Percentiles rank a stretch among this genome's conserved stretches.
Evolutionary conservation across 1,284 basidiomycete species (phyloP).

Genomic region (Sanguinoderma infundibulare): DNA sequence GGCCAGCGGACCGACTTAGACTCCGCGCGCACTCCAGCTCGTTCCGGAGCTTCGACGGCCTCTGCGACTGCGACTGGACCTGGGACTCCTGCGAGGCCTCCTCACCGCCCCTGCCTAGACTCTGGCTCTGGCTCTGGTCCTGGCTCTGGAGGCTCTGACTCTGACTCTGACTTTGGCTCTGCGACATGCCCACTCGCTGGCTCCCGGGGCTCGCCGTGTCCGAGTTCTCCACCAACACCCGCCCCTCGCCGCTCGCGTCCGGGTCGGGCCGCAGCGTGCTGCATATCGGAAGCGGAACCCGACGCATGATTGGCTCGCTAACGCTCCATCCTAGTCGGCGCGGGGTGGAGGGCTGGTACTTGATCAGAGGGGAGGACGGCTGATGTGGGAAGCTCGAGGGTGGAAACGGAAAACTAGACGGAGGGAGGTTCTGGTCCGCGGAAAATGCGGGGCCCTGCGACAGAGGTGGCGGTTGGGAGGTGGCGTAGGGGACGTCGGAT

Average conservation of each 20-base stretch:
- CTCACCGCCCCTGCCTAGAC: neutral
- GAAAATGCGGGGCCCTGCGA: neutral
- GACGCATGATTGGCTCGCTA: conserved; percentile 5
- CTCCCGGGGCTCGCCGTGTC: conserved; percentile 44
- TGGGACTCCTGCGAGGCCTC: conserved; percentile 14
- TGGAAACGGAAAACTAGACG: conserved; percentile 15
- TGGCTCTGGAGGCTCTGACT: conserved; percentile 8
- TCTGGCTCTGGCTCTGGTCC: conserved; percentile 10
- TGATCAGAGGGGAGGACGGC: conserved; percentile 11
- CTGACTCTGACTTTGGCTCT: conserved; percentile 17
- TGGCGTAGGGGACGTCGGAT: conserved; percentile 11
- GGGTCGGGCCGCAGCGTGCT: conserved; percentile 17
- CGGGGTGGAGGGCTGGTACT: neutral
- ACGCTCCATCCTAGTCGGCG: conserved; percentile 4
- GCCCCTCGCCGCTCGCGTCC: conserved; percentile 37
- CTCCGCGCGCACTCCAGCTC: conserved; percentile 7
- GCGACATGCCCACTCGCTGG: conserved; percentile 11
- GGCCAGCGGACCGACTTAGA: neutral
- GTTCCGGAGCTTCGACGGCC: conserved; percentile 25
- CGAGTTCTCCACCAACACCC: conserved; percentile 55
- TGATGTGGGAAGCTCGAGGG: conserved; percentile 6
- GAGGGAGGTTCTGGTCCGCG: conserved; percentile 7
- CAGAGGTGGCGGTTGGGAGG: conserved; percentile 5
- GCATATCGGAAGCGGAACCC: conserved; percentile 22
- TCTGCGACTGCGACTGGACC: conserved; percentile 20